phyloP scores from a whole-genome alignment of 257 asterid species.

The Knoxia roxburghii region DNA sequence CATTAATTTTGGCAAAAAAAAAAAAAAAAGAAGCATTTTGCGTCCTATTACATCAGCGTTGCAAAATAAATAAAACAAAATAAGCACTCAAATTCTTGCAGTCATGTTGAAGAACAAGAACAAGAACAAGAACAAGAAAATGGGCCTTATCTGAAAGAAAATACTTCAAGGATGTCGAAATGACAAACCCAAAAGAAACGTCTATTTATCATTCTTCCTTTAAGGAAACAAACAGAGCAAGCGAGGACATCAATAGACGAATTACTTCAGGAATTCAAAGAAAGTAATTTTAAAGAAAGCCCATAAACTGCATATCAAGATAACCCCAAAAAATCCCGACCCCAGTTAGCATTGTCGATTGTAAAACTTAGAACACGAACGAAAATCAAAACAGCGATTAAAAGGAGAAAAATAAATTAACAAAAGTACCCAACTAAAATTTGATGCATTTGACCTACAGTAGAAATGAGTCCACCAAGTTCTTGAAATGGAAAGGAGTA shows the following conservation, averaged over 20 bases:
- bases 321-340: neutral
- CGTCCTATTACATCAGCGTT: neutral
- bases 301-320: neutral
- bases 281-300: too few species aligned
- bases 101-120: neutral
- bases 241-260: neutral
- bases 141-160: neutral
- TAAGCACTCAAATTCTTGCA: neutral
- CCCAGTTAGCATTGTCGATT: neutral
- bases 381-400: neutral
- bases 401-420: neutral
- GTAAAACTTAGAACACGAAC: neutral
- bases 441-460: slow-evolving; percentile 5
- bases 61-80: neutral
- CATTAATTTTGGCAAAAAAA: neutral
- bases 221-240: neutral
- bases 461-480: slow-evolving; percentile 1
- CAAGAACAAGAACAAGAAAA: neutral
- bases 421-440: neutral
- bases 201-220: neutral
- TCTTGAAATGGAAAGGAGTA: slow-evolving; percentile 12
- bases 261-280: neutral
- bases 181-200: neutral
- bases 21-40: neutral
- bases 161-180: neutral